These are phyloP conservation scores for Remersonia thermophila DNA, from an alignment of 2,329 filamentous ascomycete genomes.

Conservation along the genomic window DNA sequence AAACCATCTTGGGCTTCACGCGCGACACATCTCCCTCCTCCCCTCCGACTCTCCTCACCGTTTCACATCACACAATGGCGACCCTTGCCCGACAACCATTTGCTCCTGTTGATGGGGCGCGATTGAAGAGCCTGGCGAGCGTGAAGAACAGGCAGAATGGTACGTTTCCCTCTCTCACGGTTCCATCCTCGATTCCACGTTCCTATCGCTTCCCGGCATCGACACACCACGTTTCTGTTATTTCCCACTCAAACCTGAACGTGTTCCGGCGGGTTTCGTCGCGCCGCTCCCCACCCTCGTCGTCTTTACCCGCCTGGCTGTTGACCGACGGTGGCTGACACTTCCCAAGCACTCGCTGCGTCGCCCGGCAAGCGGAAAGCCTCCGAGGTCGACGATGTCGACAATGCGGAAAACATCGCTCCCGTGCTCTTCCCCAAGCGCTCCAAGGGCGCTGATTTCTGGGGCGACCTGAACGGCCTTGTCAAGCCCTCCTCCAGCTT, in stretches of 20 bases:
- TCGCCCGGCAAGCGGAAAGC: slow-evolving; percentile 46
- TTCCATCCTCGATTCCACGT: too few species aligned
- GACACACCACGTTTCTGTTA: too few species aligned
- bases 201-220: background rate
- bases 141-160: background rate
- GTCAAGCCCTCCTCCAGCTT: slow-evolving; percentile 35
- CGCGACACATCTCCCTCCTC: too few species aligned
- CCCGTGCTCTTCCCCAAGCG: slow-evolving; percentile 46
- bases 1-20: too few species aligned
- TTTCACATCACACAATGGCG: background rate
- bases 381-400: slow-evolving; percentile 33
- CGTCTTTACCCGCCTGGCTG: background rate
- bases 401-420: slow-evolving; percentile 51
- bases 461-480: slow-evolving; percentile 30
- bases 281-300: too few species aligned
- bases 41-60: too few species aligned
- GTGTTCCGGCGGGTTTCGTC: too few species aligned
- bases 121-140: background rate
- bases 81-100: background rate
- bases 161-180: background rate
- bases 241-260: too few species aligned
- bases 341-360: slow-evolving; percentile 28
- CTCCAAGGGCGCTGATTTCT: slow-evolving; percentile 37
- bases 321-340: too few species aligned
- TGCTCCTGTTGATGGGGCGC: background rate